Evolutionary conservation across 139 green algal genomes (phyloP), one percentile per base, ranked within the genome.

Genomic region (Auxenochlorella pyrenoidosa): DNA sequence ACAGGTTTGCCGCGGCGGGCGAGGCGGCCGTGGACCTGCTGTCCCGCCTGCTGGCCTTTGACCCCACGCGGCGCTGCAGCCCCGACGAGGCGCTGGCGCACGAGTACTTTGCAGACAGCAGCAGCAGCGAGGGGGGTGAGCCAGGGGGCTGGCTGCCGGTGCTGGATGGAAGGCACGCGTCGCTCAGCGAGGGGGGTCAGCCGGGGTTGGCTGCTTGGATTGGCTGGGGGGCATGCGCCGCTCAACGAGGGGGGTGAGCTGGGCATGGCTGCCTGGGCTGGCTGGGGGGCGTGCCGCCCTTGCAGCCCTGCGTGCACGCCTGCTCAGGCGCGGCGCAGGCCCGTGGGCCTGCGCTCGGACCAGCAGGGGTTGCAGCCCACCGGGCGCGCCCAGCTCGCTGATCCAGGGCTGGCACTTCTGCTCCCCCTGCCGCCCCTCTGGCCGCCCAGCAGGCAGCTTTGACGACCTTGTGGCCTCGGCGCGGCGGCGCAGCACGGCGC

Each of bases 1-100:
- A 92, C 16, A 88, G 93, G 44, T 96, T 98, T 73, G 87, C 86
- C 34, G 87, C 83, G 5, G 94, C 94, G 21, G 95, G 96, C 4
- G 95, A 97, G 79, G 85, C 91, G 18, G 94, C 95, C 0, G 89
- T 98, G 38, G 94, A 98, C 90, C 91, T 99, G 75, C 93, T 99
- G 60, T 68, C 63, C 15, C 91, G 96, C 32, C 89, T 99, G 91
- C 91, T 99, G 54, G 90, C 92, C 32, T 98, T 99, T 86, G 97
- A 99, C 91, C 96, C 97, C 10, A 80, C 51, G 19, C 88, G 93
- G 22, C 87, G 95, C 28, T 82, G 83, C 73, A 82, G 40, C 51
- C 90, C 91, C 1, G 92, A 96, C 34, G 96, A 99, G 89, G 96
- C 94, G 0, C 88, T 98, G 38, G 71, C 82, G 0, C 96, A 99